Conservation (phyloP, 306 rosid species). For the Corylus avellana region DNA sequence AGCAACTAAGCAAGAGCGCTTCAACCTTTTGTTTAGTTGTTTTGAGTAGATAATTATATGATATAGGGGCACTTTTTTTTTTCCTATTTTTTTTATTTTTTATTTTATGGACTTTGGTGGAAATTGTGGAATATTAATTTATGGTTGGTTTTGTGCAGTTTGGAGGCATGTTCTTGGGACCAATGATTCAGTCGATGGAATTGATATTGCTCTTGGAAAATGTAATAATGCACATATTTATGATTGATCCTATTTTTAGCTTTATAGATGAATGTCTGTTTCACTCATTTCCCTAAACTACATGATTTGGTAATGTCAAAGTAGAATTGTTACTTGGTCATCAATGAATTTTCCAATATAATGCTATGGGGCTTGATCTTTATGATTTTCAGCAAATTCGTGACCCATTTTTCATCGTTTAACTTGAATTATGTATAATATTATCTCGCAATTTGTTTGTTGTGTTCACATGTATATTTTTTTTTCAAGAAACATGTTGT, state of each 20-base stretch:
- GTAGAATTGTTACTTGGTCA: neutral
- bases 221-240: slow-evolving; percentile 48
- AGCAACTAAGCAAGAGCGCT: neutral
- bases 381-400: neutral
- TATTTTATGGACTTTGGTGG: neutral
- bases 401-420: neutral
- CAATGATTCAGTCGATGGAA: slow-evolving; percentile 64
- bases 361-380: neutral
- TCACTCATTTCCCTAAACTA: neutral
- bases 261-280: neutral
- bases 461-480: neutral
- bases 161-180: slow-evolving; percentile 92
- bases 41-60: neutral
- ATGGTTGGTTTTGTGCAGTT: slow-evolving; percentile 71
- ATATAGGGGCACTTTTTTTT: neutral
- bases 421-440: neutral
- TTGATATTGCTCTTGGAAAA: slow-evolving; percentile 90
- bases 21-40: neutral
- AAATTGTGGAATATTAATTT: slow-evolving; percentile 25
- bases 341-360: neutral
- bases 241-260: slow-evolving; percentile 14
- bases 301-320: neutral
- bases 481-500: neutral
- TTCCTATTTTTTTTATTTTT: slow-evolving; percentile 11
- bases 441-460: neutral